Conservation (phyloP, 1,139 yeast genomes). For the Waltiozyma sp. region DNA sequence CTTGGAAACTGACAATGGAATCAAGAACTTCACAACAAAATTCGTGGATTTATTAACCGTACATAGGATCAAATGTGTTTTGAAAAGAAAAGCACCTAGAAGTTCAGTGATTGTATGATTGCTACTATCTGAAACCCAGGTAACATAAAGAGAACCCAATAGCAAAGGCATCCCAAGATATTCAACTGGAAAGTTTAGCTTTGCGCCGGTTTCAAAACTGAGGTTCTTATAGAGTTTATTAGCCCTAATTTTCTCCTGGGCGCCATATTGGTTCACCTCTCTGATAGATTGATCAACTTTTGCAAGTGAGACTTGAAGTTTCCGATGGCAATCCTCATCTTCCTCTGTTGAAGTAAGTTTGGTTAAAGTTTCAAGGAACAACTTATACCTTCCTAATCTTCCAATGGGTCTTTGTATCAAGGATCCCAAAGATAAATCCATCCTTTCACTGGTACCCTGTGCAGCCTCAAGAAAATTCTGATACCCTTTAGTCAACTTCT, state of each 20-base stretch:
- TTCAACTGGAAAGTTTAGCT: constrained; percentile 20
- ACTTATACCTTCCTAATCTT: constrained; percentile 38
- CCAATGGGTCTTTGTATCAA: constrained; percentile 43
- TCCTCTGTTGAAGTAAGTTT: constrained; percentile 18
- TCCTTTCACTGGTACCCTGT: constrained; percentile 24
- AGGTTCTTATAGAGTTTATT: constrained; percentile 10
- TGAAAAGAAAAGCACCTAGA: constrained; percentile 36
- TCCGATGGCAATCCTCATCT: constrained; percentile 12
- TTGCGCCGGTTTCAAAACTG: constrained; percentile 4
- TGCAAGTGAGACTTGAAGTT: constrained; percentile 17
- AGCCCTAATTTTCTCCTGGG: constrained; percentile 13
- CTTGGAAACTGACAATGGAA: constrained; percentile 34
- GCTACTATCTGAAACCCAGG: constrained; percentile 27
- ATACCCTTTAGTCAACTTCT: constrained; percentile 23
- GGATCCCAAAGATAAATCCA: constrained; percentile 39
- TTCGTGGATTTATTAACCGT: constrained; percentile 17
- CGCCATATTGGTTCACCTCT: constrained; percentile 17
- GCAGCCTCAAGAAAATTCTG: constrained; percentile 33
- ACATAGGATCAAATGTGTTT: constrained; percentile 35
- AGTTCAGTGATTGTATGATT: constrained; percentile 15
- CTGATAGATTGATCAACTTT: constrained; percentile 12
- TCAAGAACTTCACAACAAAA: constrained; percentile 30
- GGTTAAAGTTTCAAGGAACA: constrained; percentile 33
- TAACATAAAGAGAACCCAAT: constrained; percentile 29
- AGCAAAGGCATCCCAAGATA: constrained; percentile 33